Evolutionary conservation across 202 grass and related monocot species (phyloP).

Genomic region (Panicum virgatum): DNA sequence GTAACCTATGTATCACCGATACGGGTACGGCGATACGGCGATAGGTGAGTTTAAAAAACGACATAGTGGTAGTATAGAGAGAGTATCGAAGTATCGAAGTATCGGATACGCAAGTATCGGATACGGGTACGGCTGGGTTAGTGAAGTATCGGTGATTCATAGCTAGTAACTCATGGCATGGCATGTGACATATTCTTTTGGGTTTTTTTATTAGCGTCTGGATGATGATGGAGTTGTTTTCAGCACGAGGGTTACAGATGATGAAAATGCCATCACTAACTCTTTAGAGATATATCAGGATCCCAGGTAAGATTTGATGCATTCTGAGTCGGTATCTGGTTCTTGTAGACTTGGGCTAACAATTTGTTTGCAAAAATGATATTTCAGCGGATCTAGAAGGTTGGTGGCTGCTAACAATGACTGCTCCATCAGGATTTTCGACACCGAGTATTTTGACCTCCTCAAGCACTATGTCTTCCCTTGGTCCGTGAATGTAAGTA

Average conservation of each 20-base stretch:
- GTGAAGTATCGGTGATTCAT: too few species aligned
- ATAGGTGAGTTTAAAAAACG: too few species aligned
- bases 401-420: conserved; percentile 68
- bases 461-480: conserved; percentile 53
- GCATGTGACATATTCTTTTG: conserved; percentile 17
- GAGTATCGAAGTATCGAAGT: too few species aligned
- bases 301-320: conserved; percentile 42
- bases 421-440: conserved; percentile 66
- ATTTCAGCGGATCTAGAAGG: conserved; percentile 54
- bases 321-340: neutral
- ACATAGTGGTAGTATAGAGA: too few species aligned
- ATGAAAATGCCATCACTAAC: conserved; percentile 78
- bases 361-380: conserved; percentile 25
- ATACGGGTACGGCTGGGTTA: too few species aligned
- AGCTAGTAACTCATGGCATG: conserved; percentile 8
- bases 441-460: conserved; percentile 52
- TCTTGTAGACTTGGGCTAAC: neutral
- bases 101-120: too few species aligned
- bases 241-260: conserved; percentile 64
- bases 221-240: conserved; percentile 65
- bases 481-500: conserved; percentile 76
- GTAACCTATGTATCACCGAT: too few species aligned
- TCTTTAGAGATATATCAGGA: conserved; percentile 67
- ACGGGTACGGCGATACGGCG: too few species aligned
- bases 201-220: conserved; percentile 46